These are phyloP conservation scores for Neonectria faginata DNA, from an alignment of 2,329 filamentous ascomycete genomes.

Conservation along the genomic window DNA sequence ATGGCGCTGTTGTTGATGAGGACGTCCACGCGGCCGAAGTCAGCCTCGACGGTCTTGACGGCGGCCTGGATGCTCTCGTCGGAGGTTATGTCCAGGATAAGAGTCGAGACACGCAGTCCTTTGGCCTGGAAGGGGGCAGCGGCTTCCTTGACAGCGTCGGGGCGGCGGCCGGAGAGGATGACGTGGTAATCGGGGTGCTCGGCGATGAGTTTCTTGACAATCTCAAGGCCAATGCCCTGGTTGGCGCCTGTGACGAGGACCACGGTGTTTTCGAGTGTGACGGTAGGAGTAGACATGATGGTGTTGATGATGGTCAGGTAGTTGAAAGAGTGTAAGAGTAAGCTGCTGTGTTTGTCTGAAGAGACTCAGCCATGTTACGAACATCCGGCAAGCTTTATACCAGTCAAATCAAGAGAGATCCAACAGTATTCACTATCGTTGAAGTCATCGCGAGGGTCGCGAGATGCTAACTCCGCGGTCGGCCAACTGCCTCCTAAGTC, in stretches of 20 bases:
- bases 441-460: not conserved
- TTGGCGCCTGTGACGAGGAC: conserved; percentile 31
- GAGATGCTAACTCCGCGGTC: conserved; percentile 21
- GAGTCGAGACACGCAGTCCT: conserved; percentile 23
- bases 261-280: conserved; percentile 24
- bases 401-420: not conserved
- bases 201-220: conserved; percentile 25
- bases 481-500: conserved; percentile 28
- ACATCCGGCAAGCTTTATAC: conserved; percentile 20
- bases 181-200: conserved; percentile 27
- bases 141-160: conserved; percentile 23
- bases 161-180: conserved; percentile 30
- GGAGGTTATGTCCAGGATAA: conserved; percentile 33
- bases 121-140: conserved; percentile 22
- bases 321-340: conserved; percentile 8
- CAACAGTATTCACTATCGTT: not conserved
- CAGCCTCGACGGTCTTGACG: conserved; percentile 4
- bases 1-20: conserved; percentile 37
- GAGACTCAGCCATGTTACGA: not conserved
- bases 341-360: conserved; percentile 8
- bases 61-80: conserved; percentile 30
- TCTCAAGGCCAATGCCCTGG: conserved; percentile 31
- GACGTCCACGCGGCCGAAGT: conserved; percentile 32
- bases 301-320: not conserved
- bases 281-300: conserved; percentile 22